Evolutionary conservation across 495 filamentous ascomycete genomes (phyloP).

Genomic region (Emericellopsis terricola): DNA sequence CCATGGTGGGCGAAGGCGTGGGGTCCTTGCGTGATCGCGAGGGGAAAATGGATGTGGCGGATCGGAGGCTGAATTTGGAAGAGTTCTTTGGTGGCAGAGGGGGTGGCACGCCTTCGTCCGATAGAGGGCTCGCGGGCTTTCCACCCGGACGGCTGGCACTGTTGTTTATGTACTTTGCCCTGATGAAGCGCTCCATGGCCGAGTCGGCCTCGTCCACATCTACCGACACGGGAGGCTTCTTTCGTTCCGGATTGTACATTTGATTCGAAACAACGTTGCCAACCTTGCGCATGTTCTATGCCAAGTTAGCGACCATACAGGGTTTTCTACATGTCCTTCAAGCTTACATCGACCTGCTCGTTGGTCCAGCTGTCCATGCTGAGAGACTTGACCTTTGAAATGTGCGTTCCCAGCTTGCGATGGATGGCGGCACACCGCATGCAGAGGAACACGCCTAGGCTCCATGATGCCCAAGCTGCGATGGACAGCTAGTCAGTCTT

Average conservation of each 20-base stretch:
- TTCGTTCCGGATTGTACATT: slow-evolving; percentile 69
- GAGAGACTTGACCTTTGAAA: slow-evolving; percentile 95
- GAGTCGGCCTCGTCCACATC: slow-evolving; percentile 84
- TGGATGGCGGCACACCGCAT: slow-evolving; percentile 94
- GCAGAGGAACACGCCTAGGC: slow-evolving; percentile 93
- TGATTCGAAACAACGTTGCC: slow-evolving; percentile 77
- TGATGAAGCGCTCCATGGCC: slow-evolving; percentile 84
- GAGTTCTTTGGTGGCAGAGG: slow-evolving; percentile 72
- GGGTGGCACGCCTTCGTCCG: slow-evolving; percentile 43
- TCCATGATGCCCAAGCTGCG: slow-evolving; percentile 1
- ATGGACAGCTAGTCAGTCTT: slow-evolving; percentile 6
- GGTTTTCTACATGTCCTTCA: not conserved
- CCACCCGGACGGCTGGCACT: not conserved
- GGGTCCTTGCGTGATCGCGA: slow-evolving; percentile 24
- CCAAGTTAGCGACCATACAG: too few relatives aligned
- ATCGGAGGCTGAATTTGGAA: slow-evolving; percentile 60
- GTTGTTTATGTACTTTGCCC: slow-evolving; percentile 70
- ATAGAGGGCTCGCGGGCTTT: slow-evolving; percentile 13
- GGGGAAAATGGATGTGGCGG: slow-evolving; percentile 51
- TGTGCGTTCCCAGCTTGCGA: slow-evolving; percentile 91
- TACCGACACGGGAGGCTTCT: slow-evolving; percentile 63
- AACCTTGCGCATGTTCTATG: slow-evolving; percentile 79
- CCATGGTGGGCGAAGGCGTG: slow-evolving; percentile 9
- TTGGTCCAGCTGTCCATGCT: slow-evolving; percentile 94
- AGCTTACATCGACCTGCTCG: slow-evolving; percentile 82